Conservation (phyloP, 139 green algal genomes). For the Pleodorina starrii region DNA sequence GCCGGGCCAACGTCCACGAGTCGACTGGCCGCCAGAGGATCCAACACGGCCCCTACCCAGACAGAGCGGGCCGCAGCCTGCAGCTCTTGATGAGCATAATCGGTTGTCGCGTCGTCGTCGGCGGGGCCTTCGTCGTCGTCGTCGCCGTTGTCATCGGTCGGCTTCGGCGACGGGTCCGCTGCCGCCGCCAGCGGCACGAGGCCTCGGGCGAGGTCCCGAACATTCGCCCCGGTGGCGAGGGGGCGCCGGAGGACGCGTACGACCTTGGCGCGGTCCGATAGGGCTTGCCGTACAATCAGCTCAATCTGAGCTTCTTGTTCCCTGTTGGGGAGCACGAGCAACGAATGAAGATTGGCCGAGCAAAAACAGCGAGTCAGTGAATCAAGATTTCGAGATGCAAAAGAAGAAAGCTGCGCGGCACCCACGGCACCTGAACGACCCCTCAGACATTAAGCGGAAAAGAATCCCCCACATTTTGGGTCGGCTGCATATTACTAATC, state of each 20-base stretch:
- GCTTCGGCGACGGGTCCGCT: no score
- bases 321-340: conserved; percentile 47
- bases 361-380: no score
- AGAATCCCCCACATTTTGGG: conserved; percentile 24
- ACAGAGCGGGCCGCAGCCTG: background rate
- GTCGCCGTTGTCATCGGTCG: background rate
- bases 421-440: background rate
- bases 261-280: conserved; percentile 65
- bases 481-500: conserved; percentile 46
- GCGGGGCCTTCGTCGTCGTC: no score
- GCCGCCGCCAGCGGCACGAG: background rate
- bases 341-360: no score
- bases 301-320: conserved; percentile 62
- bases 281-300: conserved; percentile 63
- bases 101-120: no score
- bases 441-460: conserved; percentile 68
- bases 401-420: background rate
- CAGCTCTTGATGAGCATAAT: no score
- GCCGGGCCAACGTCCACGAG: conserved; percentile 82
- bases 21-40: conserved; percentile 64
- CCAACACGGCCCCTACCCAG: conserved; percentile 55
- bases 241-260: conserved; percentile 65
- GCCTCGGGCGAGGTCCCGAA: background rate
- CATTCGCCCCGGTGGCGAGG: background rate
- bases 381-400: no score